phyloP scores from a whole-genome alignment of 257 asterid genomes.

The Leptodermis oblonga region DNA sequence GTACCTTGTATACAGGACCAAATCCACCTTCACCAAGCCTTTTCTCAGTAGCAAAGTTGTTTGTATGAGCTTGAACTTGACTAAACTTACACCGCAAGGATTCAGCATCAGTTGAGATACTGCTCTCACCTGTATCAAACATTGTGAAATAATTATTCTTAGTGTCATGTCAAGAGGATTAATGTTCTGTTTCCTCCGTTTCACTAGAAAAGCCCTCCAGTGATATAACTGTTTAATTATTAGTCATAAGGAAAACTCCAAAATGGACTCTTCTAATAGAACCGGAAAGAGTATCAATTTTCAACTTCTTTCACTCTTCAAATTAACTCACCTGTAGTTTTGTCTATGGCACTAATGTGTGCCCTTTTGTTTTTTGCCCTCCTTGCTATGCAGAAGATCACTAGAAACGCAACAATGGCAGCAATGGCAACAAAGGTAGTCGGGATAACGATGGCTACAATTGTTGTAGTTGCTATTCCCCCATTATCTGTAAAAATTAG shows the following conservation, averaged over 20 bases:
- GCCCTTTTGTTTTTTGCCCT: not conserved
- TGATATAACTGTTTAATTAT: too few species aligned
- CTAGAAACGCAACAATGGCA: not conserved
- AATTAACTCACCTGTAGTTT: conserved; percentile 6
- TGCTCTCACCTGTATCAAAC: not conserved
- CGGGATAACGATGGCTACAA: conserved; percentile 9
- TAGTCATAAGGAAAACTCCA: too few species aligned
- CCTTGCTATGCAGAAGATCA: not conserved
- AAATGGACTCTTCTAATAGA: too few species aligned
- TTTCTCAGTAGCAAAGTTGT: conserved; percentile 12
- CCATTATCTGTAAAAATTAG: conserved; percentile 17
- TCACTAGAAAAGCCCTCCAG: too few species aligned
- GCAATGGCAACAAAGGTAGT: not conserved
- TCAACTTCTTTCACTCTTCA: not conserved
- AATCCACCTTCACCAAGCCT: conserved; percentile 24
- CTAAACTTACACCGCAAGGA: conserved; percentile 3
- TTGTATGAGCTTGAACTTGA: conserved; percentile 18
- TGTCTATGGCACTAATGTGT: not conserved
- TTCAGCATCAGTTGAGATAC: not conserved
- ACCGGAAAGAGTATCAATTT: too few species aligned
- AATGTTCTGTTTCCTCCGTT: not conserved
- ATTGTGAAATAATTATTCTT: not conserved
- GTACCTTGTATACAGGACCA: conserved; percentile 25
- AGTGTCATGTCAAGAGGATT: not conserved
- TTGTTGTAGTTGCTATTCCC: conserved; percentile 5